Conservation (phyloP, 2,329 filamentous ascomycete genomes). For the Trichophyton equinum region DNA sequence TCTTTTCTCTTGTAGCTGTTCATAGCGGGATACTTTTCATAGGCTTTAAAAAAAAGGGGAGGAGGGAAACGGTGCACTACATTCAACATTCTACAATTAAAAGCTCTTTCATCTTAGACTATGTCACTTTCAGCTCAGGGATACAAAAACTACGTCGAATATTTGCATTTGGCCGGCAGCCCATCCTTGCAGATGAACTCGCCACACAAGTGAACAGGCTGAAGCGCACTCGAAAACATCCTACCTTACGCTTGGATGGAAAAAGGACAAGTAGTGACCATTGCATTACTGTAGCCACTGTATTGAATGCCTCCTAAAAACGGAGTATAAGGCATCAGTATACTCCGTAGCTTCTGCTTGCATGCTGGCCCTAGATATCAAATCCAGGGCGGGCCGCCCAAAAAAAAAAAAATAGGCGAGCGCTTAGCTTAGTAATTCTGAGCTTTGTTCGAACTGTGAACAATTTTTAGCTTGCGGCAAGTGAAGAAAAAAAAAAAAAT, state of each 20-base stretch:
- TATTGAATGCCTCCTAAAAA: not conserved
- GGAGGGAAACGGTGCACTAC: not conserved
- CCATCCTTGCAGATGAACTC: not conserved
- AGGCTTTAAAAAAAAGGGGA: not conserved
- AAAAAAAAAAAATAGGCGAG: not conserved
- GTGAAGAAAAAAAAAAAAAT: constrained; percentile 25
- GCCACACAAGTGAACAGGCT: not conserved
- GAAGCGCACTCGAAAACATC: not conserved
- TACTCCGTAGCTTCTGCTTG: no score
- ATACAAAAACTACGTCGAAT: not conserved
- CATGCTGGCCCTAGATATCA: not conserved
- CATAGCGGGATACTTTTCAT: not conserved
- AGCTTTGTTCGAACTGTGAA: not conserved
- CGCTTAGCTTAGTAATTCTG: not conserved
- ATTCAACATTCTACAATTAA: not conserved
- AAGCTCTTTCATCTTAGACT: not conserved
- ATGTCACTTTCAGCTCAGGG: not conserved
- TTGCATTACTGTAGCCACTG: not conserved
- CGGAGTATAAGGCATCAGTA: no score
- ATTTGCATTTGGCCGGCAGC: not conserved
- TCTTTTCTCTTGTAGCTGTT: not conserved
- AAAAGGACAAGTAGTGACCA: not conserved
- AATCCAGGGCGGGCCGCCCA: no score
- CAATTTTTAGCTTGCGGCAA: constrained; percentile 34
- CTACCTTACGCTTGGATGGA: not conserved